Percentiles rank a stretch among this genome's conserved stretches.
phyloP scores from a whole-genome alignment of 371 early-diverging fungal genomes.

The Cokeromyces recurvatus region DNA sequence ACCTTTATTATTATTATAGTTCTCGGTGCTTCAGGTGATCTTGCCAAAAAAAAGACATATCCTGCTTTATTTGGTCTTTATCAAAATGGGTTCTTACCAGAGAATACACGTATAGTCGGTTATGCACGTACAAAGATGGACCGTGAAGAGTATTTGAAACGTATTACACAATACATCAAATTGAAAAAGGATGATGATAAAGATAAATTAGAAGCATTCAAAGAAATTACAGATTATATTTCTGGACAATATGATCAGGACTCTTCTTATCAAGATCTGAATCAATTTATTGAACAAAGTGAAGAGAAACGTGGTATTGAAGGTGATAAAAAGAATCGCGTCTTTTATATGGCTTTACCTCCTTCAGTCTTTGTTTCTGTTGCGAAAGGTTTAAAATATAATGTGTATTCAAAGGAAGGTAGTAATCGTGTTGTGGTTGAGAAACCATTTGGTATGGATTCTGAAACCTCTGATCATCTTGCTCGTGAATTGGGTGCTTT shows the following conservation, averaged over 20 bases:
- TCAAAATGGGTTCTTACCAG: constrained; percentile 71
- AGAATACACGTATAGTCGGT: constrained; percentile 81
- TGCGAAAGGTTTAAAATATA: constrained; percentile 68
- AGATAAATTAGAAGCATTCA: constrained; percentile 62
- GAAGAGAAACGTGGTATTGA: constrained; percentile 34
- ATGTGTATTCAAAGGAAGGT: constrained; percentile 59
- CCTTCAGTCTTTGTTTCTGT: constrained; percentile 92
- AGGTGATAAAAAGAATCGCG: constrained; percentile 34
- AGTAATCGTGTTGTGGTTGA: constrained; percentile 87
- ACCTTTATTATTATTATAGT: constrained; percentile 33
- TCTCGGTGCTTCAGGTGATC: constrained; percentile 88
- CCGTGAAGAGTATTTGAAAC: constrained; percentile 74
- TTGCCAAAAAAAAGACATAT: constrained; percentile 97
- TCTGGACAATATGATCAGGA: constrained; percentile 89
- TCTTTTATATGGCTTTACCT: constrained; percentile 96
- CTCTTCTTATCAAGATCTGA: constrained; percentile 65
- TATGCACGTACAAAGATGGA: constrained; percentile 92
- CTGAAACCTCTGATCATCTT: constrained; percentile 71
- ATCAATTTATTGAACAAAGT: constrained; percentile 49
- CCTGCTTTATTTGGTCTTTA: constrained; percentile 91
- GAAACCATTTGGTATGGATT: constrained; percentile 97
- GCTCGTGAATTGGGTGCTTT: constrained; percentile 63
- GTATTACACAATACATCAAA: constrained; percentile 79
- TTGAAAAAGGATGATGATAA: constrained; percentile 16
- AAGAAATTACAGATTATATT: constrained; percentile 75